Conservation (phyloP, 2,329 filamentous ascomycete species). For the Aspergillus sp. region DNA sequence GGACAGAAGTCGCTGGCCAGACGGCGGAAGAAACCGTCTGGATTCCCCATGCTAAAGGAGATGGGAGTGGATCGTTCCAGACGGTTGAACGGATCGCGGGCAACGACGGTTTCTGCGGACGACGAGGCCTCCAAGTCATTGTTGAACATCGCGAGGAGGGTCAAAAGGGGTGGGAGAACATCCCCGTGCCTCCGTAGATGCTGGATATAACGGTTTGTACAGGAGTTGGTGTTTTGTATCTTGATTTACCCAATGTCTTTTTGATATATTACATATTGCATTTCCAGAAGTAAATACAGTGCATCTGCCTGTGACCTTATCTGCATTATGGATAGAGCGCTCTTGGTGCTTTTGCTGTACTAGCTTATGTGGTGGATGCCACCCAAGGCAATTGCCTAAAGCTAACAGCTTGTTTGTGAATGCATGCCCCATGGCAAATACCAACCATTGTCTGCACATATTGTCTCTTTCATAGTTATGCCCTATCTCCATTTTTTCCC, state of each 20-base stretch:
- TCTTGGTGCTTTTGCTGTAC: no score
- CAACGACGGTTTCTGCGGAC: conserved; percentile 40
- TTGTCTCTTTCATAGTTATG: background rate
- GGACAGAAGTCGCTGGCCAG: conserved; percentile 52
- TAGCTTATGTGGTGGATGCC: no score
- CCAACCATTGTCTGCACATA: background rate
- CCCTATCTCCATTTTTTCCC: background rate
- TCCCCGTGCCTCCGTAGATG: conserved; percentile 28
- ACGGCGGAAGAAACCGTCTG: conserved; percentile 34
- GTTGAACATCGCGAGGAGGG: conserved; percentile 35
- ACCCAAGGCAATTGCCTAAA: no score
- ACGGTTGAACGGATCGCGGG: conserved; percentile 31
- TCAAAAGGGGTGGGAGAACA: conserved; percentile 39
- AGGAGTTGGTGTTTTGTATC: background rate
- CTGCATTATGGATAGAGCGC: no score
- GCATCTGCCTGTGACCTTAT: no score
- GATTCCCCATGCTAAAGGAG: conserved; percentile 23
- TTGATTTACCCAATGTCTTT: background rate
- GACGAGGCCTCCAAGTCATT: conserved; percentile 36
- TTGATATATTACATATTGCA: background rate
- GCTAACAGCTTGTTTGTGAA: no score
- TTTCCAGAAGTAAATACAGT: background rate
- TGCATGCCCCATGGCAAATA: background rate
- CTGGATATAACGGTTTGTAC: background rate
- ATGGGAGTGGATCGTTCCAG: conserved; percentile 32